phyloP scores from a whole-genome alignment of 768 basidiomycete species.

The Lactarius tabidus region DNA sequence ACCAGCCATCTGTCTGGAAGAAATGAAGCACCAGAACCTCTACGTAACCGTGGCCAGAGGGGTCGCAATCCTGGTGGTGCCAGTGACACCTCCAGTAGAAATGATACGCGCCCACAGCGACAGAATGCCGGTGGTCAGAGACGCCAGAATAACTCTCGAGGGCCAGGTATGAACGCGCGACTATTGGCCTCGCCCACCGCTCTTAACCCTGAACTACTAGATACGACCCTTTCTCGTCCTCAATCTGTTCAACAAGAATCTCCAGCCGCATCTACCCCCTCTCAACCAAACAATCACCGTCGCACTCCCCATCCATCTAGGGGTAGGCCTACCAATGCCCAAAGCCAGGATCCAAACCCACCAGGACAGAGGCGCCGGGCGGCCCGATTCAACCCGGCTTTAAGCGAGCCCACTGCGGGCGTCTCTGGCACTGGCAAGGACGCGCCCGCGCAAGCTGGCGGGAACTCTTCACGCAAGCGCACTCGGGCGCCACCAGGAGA shows the following conservation, averaged over 20 bases:
- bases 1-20: not conserved
- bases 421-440: not conserved
- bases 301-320: not conserved
- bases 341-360: not conserved
- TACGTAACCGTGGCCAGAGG: not conserved
- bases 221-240: not conserved
- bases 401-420: constrained; percentile 1
- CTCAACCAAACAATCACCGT: not conserved
- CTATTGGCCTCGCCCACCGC: not conserved
- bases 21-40: constrained; percentile 2
- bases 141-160: constrained; percentile 6
- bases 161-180: not conserved
- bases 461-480: constrained; percentile 7
- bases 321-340: not conserved
- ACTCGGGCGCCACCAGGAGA: constrained; percentile 34
- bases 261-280: not conserved
- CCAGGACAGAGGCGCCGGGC: constrained; percentile 6
- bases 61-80: not conserved
- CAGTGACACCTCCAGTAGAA: not conserved
- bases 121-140: not conserved
- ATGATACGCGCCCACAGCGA: constrained; percentile 4
- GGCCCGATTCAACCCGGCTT: constrained; percentile 16
- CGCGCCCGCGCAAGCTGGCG: not conserved
- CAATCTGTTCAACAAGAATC: not conserved
- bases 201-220: not conserved